These are phyloP conservation scores for Lichtheimia ramosa DNA, from an alignment of 371 early-diverging fungal species.

Conservation along the genomic window DNA sequence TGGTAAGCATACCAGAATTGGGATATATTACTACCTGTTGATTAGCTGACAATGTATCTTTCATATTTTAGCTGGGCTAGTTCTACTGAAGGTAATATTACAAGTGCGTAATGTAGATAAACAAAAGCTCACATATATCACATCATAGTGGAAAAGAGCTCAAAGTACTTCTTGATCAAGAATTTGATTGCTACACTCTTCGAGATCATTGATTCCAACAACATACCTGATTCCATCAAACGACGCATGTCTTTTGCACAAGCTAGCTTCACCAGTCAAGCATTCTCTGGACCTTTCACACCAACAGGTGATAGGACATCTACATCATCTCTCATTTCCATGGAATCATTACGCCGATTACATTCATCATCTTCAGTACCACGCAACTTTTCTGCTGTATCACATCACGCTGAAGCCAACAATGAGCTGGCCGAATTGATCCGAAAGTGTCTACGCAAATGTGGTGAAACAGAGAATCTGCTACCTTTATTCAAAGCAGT, in stretches of 20 bases:
- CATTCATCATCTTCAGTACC: slow-evolving; percentile 10
- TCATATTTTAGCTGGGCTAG: slow-evolving; percentile 32
- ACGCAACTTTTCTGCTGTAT: slow-evolving; percentile 3
- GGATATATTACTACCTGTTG: not conserved
- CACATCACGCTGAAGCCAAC: slow-evolving; percentile 7
- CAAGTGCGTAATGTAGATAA: not conserved
- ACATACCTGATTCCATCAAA: slow-evolving; percentile 16
- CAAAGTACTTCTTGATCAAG: slow-evolving; percentile 46
- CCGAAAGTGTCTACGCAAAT: slow-evolving; percentile 28
- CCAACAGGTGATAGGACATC: slow-evolving; percentile 10
- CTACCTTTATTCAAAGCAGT: slow-evolving; percentile 36
- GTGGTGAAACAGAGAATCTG: slow-evolving; percentile 25
- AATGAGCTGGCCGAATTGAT: slow-evolving; percentile 26
- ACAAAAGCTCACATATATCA: not conserved
- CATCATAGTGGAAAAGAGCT: slow-evolving; percentile 23
- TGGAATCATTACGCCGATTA: slow-evolving; percentile 13
- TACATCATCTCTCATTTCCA: slow-evolving; percentile 11
- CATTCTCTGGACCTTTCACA: not conserved
- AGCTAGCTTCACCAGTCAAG: not conserved
- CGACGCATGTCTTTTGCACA: slow-evolving; percentile 7
- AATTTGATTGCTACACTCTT: slow-evolving; percentile 43
- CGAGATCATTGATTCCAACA: slow-evolving; percentile 37
- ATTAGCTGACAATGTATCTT: not conserved
- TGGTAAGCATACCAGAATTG: slow-evolving; percentile 13
- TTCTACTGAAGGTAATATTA: slow-evolving; percentile 34